Percentiles rank a stretch among this genome's conserved stretches.
Evolutionary conservation across 495 filamentous ascomycete species (phyloP).

Genomic region (Podospora australis): DNA sequence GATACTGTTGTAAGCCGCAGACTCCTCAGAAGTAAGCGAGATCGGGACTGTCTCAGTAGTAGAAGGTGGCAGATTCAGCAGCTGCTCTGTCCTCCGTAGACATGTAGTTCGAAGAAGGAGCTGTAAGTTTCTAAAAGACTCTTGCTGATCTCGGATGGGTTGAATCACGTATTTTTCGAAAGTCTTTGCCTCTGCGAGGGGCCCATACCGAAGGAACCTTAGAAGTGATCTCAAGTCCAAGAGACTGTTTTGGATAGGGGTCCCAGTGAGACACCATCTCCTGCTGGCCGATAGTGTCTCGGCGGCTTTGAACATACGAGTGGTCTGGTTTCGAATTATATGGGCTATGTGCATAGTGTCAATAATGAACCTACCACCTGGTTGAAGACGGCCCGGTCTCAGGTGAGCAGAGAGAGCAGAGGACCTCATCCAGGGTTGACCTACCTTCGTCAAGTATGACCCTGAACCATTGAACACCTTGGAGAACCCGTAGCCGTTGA

Average conservation of each 20-base stretch:
- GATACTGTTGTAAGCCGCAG: background rate
- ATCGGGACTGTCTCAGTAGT: background rate
- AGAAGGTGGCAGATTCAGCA: background rate
- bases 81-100: conserved; percentile 1
- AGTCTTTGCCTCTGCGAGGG: background rate
- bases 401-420: background rate
- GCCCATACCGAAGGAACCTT: background rate
- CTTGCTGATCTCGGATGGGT: background rate
- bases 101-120: background rate
- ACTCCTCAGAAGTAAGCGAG: background rate
- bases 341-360: background rate
- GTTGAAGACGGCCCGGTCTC: too few relatives aligned
- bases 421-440: background rate
- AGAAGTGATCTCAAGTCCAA: background rate
- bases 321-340: background rate
- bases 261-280: conserved; percentile 5
- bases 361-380: too few relatives aligned
- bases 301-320: conserved; percentile 1
- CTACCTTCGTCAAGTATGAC: conserved; percentile 4
- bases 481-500: background rate
- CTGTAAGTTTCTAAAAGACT: background rate
- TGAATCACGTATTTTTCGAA: background rate
- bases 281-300: background rate
- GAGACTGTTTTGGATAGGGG: background rate
- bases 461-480: background rate